phyloP scores from a whole-genome alignment of 805 yeast species.

The Candida alai region DNA sequence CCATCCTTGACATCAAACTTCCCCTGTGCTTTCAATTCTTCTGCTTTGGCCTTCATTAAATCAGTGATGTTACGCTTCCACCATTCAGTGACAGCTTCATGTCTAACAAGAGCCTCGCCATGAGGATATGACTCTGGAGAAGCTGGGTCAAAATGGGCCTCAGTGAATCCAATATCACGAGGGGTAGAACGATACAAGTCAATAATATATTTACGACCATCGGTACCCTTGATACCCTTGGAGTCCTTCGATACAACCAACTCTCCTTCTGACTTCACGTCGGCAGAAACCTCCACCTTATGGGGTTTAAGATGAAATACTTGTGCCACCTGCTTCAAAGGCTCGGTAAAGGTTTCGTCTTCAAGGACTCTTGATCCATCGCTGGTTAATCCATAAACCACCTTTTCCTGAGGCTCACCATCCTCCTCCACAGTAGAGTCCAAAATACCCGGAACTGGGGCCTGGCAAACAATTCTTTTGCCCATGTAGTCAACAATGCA shows the following conservation, averaged over 20 bases:
- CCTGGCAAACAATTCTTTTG: conserved; percentile 82
- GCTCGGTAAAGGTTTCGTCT: conserved; percentile 50
- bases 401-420: conserved; percentile 43
- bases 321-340: conserved; percentile 60
- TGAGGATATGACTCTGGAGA: conserved; percentile 64
- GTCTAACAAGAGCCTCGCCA: conserved; percentile 70
- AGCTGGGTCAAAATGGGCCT: conserved; percentile 42
- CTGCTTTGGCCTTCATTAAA: conserved; percentile 47
- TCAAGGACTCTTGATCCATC: conserved; percentile 47
- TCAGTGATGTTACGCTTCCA: conserved; percentile 66
- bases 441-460: conserved; percentile 93
- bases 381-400: conserved; percentile 73
- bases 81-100: conserved; percentile 90
- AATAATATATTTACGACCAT: conserved; percentile 77
- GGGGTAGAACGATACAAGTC: conserved; percentile 86
- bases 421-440: conserved; percentile 33
- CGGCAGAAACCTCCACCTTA: conserved; percentile 46
- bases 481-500: conserved; percentile 90
- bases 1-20: conserved; percentile 24
- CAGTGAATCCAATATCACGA: conserved; percentile 73
- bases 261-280: conserved; percentile 37
- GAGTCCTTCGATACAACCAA: conserved; percentile 71
- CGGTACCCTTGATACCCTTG: conserved; percentile 83
- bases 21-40: conserved; percentile 38
- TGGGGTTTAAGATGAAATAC: conserved; percentile 78